Evolutionary conservation across 371 early-diverging fungal genomes (phyloP).

Genomic region (Mucor indicus): DNA sequence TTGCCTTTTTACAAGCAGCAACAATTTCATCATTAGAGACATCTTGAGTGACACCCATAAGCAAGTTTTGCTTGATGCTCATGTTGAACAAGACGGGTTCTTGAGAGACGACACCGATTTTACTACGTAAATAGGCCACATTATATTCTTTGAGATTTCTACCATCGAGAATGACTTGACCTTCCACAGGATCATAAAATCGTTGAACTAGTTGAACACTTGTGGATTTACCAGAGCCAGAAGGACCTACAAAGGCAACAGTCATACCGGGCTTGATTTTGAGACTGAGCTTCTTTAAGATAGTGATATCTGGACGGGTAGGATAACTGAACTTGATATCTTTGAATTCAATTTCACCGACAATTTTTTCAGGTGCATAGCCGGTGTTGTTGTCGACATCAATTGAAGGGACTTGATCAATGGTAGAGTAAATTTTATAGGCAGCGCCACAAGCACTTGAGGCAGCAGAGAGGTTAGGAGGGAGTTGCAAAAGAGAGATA

Average conservation of each 20-base stretch:
- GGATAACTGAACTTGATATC: constrained; percentile 76
- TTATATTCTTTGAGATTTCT: constrained; percentile 64
- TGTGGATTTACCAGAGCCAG: constrained; percentile 89
- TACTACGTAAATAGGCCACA: constrained; percentile 67
- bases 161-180: constrained; percentile 71
- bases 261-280: constrained; percentile 71
- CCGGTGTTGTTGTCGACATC: constrained; percentile 56
- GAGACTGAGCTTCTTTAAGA: constrained; percentile 62
- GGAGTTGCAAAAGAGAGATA: constrained; percentile 32
- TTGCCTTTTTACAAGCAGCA: constrained; percentile 59
- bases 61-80: constrained; percentile 78
- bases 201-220: constrained; percentile 85
- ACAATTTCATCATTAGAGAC: constrained; percentile 60
- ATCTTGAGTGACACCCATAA: constrained; percentile 56
- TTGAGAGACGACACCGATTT: constrained; percentile 84
- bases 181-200: constrained; percentile 78
- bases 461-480: constrained; percentile 60
- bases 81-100: constrained; percentile 87
- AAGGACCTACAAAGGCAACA: constrained; percentile 77
- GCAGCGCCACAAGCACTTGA: constrained; percentile 66
- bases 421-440: constrained; percentile 64
- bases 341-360: constrained; percentile 69
- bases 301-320: constrained; percentile 67
- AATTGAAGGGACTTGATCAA: constrained; percentile 72
- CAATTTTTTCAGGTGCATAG: constrained; percentile 38